These are phyloP conservation scores for Stagonosporopsis chrysanthemi DNA, from an alignment of 2,329 filamentous ascomycete species.

Conservation along the genomic window DNA sequence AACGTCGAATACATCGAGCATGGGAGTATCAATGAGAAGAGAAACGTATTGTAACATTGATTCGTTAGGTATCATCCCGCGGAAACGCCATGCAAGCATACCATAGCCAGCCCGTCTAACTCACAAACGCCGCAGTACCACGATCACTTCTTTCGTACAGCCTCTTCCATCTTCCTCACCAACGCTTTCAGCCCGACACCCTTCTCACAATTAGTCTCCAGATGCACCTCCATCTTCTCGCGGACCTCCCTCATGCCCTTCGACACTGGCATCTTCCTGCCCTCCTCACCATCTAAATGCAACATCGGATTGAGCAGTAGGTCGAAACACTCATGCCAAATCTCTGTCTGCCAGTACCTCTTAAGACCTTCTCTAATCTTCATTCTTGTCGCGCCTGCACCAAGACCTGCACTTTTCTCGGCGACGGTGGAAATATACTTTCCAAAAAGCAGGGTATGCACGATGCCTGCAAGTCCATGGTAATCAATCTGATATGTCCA, in stretches of 20 bases:
- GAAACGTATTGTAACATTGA: slow-evolving; percentile 4
- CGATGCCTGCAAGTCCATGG: slow-evolving; percentile 85
- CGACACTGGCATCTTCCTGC: slow-evolving; percentile 73
- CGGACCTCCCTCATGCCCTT: slow-evolving; percentile 73
- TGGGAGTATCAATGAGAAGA: background rate
- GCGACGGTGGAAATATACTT: slow-evolving; percentile 86
- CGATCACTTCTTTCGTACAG: slow-evolving; percentile 61
- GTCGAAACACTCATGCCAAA: slow-evolving; percentile 86
- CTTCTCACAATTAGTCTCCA: slow-evolving; percentile 82
- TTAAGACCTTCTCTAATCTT: slow-evolving; percentile 84
- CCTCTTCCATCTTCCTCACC: slow-evolving; percentile 70
- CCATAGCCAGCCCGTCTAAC: slow-evolving; percentile 1
- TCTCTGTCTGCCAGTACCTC: slow-evolving; percentile 93
- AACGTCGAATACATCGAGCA: background rate
- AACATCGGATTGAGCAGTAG: slow-evolving; percentile 82
- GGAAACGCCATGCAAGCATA: slow-evolving; percentile 25
- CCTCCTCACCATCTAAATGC: slow-evolving; percentile 71
- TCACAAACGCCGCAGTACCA: background rate
- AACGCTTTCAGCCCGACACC: slow-evolving; percentile 67
- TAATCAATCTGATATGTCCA: slow-evolving; percentile 99
- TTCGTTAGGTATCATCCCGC: slow-evolving; percentile 14
- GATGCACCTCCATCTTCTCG: slow-evolving; percentile 83
- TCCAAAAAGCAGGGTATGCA: slow-evolving; percentile 90
- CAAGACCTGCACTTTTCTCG: slow-evolving; percentile 60
- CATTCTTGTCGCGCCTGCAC: slow-evolving; percentile 66